These are phyloP conservation scores for Aspergillus sp. DNA, from an alignment of 2,329 filamentous ascomycete genomes.

Conservation along the genomic window DNA sequence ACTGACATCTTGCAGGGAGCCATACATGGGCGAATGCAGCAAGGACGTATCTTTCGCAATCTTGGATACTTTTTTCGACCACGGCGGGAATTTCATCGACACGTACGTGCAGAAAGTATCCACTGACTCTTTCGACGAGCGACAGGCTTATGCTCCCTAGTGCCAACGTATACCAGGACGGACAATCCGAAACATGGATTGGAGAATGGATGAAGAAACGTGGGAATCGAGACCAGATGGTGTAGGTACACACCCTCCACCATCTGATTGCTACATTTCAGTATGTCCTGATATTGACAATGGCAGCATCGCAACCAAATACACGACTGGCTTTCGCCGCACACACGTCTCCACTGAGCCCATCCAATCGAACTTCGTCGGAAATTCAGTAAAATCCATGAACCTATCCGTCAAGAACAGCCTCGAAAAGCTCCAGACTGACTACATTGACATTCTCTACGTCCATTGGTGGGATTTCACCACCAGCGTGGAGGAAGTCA, in stretches of 20 bases:
- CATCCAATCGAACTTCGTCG: conserved; percentile 32
- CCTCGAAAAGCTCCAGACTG: conserved; percentile 13
- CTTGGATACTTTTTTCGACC: conserved; percentile 52
- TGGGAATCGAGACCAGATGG: conserved; percentile 53
- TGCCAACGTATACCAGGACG: conserved; percentile 53
- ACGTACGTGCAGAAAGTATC: conserved; percentile 32
- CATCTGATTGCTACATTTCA: not conserved
- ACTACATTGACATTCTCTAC: conserved; percentile 19
- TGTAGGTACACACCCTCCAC: conserved; percentile 50
- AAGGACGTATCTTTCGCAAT: conserved; percentile 53
- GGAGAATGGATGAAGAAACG: conserved; percentile 55
- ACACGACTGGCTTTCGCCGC: conserved; percentile 33
- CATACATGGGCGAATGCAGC: conserved; percentile 44
- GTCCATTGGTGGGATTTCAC: conserved; percentile 21
- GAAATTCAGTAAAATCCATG: conserved; percentile 14
- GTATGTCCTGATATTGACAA: not conserved
- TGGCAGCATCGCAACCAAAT: conserved; percentile 15
- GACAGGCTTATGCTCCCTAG: conserved; percentile 6
- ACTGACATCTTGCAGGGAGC: conserved; percentile 3
- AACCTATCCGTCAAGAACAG: conserved; percentile 12
- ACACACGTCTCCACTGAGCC: conserved; percentile 38
- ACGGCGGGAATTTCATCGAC: conserved; percentile 58
- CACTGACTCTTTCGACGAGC: not conserved
- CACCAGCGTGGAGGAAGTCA: conserved; percentile 16
- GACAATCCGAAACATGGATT: conserved; percentile 53